Evolutionary conservation across 139 green algal genomes (phyloP).

Genomic region (Zygnema cylindricum): DNA sequence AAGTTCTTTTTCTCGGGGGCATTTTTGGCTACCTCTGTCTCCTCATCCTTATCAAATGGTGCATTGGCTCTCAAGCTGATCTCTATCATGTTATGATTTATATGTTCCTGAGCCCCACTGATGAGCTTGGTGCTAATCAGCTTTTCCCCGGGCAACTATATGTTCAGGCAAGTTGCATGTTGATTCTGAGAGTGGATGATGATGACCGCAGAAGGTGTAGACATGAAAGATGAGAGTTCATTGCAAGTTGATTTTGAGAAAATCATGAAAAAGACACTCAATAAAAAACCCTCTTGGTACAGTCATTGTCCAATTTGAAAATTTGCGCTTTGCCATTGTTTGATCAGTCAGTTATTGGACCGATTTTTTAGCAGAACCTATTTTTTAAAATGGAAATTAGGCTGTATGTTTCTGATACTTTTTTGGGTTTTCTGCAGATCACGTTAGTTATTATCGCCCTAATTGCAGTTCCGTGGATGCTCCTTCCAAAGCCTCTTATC

Average conservation of each 20-base stretch:
- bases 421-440: constrained; percentile 78
- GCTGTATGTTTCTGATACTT: too few relatives aligned
- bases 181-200: too few relatives aligned
- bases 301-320: too few relatives aligned
- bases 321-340: too few relatives aligned
- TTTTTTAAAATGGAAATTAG: too few relatives aligned
- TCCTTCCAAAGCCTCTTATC: constrained; percentile 96
- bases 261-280: too few relatives aligned
- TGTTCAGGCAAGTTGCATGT: constrained; percentile 55
- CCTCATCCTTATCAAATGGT: constrained; percentile 96
- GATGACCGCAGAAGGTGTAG: too few relatives aligned
- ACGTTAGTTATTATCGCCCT: constrained; percentile 84
- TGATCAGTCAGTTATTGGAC: too few relatives aligned
- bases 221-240: too few relatives aligned
- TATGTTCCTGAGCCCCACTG: constrained; percentile 94
- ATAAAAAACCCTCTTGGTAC: too few relatives aligned
- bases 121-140: constrained; percentile 67
- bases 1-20: constrained; percentile 95
- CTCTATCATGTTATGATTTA: constrained; percentile 99
- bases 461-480: constrained; percentile 92
- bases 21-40: constrained; percentile 97
- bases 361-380: too few relatives aligned
- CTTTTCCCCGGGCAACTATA: constrained; percentile 72
- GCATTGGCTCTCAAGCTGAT: constrained; percentile 81
- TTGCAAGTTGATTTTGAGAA: too few relatives aligned